phyloP scores from a whole-genome alignment of 306 rosid genomes.

The Geum urbanum region DNA sequence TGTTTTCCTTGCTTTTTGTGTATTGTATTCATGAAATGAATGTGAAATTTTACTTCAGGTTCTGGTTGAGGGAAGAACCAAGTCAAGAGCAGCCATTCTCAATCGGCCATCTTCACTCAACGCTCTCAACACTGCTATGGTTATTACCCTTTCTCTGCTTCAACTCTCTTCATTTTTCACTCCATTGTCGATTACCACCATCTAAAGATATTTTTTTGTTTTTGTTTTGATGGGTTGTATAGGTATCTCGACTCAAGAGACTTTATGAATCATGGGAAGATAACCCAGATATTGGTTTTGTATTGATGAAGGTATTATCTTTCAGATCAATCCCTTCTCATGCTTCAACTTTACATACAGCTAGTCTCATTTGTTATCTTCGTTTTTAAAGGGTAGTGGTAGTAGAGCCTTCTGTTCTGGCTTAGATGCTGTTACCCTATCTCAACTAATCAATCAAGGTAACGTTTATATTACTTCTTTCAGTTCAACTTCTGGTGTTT shows the following conservation, averaged over 20 bases:
- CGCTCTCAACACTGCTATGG: constrained; percentile 68
- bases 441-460: constrained; percentile 62
- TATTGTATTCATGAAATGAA: too few species aligned
- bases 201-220: not conserved
- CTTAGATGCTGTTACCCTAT: constrained; percentile 66
- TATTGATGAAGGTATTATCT: constrained; percentile 70
- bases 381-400: constrained; percentile 72
- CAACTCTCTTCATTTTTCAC: not conserved
- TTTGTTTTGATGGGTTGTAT: constrained; percentile 4
- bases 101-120: constrained; percentile 67
- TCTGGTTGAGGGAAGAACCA: constrained; percentile 77
- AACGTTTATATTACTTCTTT: not conserved
- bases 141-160: constrained; percentile 9
- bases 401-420: constrained; percentile 93
- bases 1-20: too few species aligned
- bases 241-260: constrained; percentile 80
- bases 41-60: too few species aligned
- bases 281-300: constrained; percentile 78
- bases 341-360: too few species aligned
- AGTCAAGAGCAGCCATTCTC: constrained; percentile 76
- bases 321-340: not conserved
- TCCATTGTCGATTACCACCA: not conserved
- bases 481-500: not conserved
- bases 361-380: constrained; percentile 36
- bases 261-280: constrained; percentile 96